A percentile compares a stretch with the other conserved stretches of the same genome.
These are phyloP conservation scores for Aaosphaeria arxii DNA, from an alignment of 2,329 filamentous ascomycete species.

Conservation along the genomic window DNA sequence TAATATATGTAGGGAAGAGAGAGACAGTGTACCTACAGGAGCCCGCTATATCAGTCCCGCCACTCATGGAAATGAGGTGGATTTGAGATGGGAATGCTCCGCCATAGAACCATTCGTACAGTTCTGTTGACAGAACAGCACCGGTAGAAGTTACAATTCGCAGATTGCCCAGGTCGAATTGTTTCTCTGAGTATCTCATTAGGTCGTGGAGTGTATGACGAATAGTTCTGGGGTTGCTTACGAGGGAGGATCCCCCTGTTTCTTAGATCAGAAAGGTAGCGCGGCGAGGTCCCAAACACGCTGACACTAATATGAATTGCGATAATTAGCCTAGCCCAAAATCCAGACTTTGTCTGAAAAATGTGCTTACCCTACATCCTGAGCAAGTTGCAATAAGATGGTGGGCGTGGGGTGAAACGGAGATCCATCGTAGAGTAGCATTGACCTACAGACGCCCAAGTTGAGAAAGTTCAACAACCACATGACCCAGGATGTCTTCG, in stretches of 20 bases:
- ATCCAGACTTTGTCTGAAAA: not conserved
- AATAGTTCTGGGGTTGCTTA: not conserved
- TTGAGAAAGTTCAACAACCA: not conserved
- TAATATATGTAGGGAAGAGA: not conserved
- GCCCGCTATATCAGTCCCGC: not conserved
- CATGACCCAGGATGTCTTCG: not conserved
- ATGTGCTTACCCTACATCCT: not conserved
- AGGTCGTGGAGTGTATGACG: too few relatives aligned
- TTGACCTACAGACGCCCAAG: not conserved
- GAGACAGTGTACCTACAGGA: not conserved
- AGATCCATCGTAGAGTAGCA: not conserved
- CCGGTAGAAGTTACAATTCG: slow-evolving; percentile 47
- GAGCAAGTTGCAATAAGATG: not conserved
- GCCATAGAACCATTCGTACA: slow-evolving; percentile 47
- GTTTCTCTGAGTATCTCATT: not conserved
- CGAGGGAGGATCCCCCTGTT: not conserved
- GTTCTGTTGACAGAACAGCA: slow-evolving; percentile 41
- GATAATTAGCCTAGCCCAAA: not conserved
- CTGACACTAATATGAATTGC: not conserved
- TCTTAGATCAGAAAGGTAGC: not conserved
- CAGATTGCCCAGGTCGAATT: slow-evolving; percentile 9
- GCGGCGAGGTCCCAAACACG: not conserved
- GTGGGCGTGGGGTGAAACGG: not conserved
- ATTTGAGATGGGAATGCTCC: slow-evolving; percentile 14
- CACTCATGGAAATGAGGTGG: not conserved